Base-by-base conservation (phyloP, 148 eudicot genomes). In the Rhododendron mucronatum region DNA sequence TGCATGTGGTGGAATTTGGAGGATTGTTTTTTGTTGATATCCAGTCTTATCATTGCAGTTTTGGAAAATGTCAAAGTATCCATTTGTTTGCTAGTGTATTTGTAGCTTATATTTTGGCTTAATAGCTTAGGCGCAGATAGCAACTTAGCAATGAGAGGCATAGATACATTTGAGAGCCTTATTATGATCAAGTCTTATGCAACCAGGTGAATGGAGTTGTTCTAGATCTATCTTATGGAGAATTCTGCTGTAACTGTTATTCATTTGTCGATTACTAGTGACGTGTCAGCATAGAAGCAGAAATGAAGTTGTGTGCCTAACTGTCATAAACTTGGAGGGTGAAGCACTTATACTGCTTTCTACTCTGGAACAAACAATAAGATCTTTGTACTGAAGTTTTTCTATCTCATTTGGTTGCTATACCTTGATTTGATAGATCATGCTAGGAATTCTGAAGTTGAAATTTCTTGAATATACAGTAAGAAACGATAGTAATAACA, bases 1-100 rank as follows among this genome's bases (percentile, higher is more conserved):
- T 45, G 82, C 21, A n/a, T 47, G 82, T n/a, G 80, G 80, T 77
- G 23, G 26, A 76, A 76, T 76, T 45, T n/a, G 55, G 81, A 78
- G 53, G 15, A 48, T 13, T 47, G 7, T 67, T 67, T 16, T 67
- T 26, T 67, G 33, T 47, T 78, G 50, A 45, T 45, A 45, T 78
- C 55, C 35, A 26, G 37, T 78, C 30, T 78, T 47, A n/a, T 78
- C 18, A 47, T 26, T 78, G 55, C 28, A 47, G 50, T 78, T 67
- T 13, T 45, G 57, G 2, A 26, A 47, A 1, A 47, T 78, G 18
- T 77, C 50, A 21, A n/a, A 78, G 57, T 78, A 5, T 47, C 28
- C 57, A 8, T 78, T 78, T n/a, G 57, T 4, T 47, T 78, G 57
- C 35, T 47, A 23, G 21, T 78, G 82, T 53, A 26, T 78, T 47